A percentile compares a stretch with the other conserved stretches of the same genome.
These are phyloP conservation scores for Exophiala lecanii-corni DNA, from an alignment of 2,329 filamentous ascomycete genomes.

Conservation along the genomic window DNA sequence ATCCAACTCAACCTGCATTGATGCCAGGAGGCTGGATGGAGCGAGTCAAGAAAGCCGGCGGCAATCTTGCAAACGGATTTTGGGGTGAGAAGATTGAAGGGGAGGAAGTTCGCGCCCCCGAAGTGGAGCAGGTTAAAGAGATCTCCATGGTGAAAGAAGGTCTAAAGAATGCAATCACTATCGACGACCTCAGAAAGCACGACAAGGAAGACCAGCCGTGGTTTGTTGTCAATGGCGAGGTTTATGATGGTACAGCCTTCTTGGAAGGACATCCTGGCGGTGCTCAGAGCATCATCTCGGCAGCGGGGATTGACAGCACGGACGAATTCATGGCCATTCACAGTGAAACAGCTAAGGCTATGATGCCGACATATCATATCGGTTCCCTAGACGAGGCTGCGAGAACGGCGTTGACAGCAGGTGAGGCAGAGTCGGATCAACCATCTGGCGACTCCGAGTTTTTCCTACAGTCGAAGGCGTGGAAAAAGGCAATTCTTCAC, in stretches of 20 bases:
- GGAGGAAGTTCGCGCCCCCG: slow-evolving; percentile 41
- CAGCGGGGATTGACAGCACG: slow-evolving; percentile 74
- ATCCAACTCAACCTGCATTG: slow-evolving; percentile 76
- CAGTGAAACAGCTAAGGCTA: slow-evolving; percentile 83
- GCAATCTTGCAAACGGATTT: slow-evolving; percentile 72
- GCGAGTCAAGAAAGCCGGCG: slow-evolving; percentile 74
- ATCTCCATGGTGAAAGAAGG: slow-evolving; percentile 73
- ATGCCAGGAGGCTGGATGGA: slow-evolving; percentile 91
- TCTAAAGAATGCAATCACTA: slow-evolving; percentile 58
- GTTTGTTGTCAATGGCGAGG: slow-evolving; percentile 84
- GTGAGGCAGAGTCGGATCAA: slow-evolving; percentile 39
- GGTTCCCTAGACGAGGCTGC: slow-evolving; percentile 66
- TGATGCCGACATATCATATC: slow-evolving; percentile 84
- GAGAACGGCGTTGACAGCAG: slow-evolving; percentile 49
- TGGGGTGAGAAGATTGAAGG: slow-evolving; percentile 72
- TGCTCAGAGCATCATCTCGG: slow-evolving; percentile 74
- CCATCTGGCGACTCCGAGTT: slow-evolving; percentile 46
- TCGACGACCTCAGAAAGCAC: slow-evolving; percentile 69
- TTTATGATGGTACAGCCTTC: slow-evolving; percentile 81
- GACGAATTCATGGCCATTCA: slow-evolving; percentile 93
- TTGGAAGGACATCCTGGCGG: slow-evolving; percentile 81
- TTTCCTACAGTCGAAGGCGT: slow-evolving; percentile 68
- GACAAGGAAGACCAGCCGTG: slow-evolving; percentile 64
- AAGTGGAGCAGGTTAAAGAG: slow-evolving; percentile 54
- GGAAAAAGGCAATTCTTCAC: slow-evolving; percentile 69